Evolutionary conservation across 441 rosid species (phyloP).

Genomic region (Populus hybrid): DNA sequence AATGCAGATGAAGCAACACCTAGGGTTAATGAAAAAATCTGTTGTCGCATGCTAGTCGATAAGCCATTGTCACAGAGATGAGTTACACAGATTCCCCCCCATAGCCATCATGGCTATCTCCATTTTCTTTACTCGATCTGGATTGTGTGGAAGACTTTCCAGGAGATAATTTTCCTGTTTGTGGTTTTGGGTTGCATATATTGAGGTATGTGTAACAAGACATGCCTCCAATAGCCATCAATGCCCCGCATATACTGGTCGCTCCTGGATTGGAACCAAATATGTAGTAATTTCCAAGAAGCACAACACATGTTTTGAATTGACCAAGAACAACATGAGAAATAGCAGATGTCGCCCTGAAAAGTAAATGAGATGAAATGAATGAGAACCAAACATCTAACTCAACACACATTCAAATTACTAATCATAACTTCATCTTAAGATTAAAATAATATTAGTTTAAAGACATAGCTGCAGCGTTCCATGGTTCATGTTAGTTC

Average conservation of each 20-base stretch:
- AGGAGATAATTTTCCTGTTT: slow-evolving; percentile 32
- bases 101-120: slow-evolving; percentile 34
- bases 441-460: too few relatives aligned
- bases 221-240: slow-evolving; percentile 63
- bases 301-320: slow-evolving; percentile 67
- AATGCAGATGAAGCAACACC: background rate
- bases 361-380: background rate
- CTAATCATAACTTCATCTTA: background rate
- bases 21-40: background rate
- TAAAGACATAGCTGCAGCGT: too few relatives aligned
- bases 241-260: slow-evolving; percentile 54
- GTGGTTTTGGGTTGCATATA: slow-evolving; percentile 31
- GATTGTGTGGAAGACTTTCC: slow-evolving; percentile 39
- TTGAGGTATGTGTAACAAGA: slow-evolving; percentile 54
- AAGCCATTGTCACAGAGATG: background rate
- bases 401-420: slow-evolving; percentile 4
- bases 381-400: slow-evolving; percentile 4
- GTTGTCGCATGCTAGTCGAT: background rate
- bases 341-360: slow-evolving; percentile 67
- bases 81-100: slow-evolving; percentile 36
- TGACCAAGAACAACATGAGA: slow-evolving; percentile 74
- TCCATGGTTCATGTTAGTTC: background rate
- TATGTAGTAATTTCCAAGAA: slow-evolving; percentile 56
- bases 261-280: slow-evolving; percentile 59
- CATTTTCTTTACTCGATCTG: slow-evolving; percentile 43